phyloP scores from a whole-genome alignment of 139 green algal species.

The Chlorella sp. region DNA sequence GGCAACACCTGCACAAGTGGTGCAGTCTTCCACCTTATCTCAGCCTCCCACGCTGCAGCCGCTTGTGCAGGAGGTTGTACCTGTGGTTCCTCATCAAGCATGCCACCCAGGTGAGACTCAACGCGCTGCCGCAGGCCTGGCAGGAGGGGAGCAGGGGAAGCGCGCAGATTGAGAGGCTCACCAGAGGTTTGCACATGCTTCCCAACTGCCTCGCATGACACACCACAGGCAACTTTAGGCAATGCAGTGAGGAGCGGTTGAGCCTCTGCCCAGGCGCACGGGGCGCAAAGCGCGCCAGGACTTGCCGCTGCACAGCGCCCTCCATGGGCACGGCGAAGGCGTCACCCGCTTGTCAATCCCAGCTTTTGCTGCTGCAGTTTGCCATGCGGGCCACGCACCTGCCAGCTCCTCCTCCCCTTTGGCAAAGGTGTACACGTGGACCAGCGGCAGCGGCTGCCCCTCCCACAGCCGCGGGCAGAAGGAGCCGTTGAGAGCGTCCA shows the following conservation, averaged over 20 bases:
- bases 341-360: neutral
- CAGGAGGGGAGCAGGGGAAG: neutral
- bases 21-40: too few species aligned
- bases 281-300: too few species aligned
- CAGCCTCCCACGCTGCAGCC: too few species aligned
- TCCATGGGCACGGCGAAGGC: too few species aligned
- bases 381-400: conserved; percentile 54
- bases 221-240: too few species aligned
- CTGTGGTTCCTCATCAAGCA: conserved; percentile 48
- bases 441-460: conserved; percentile 69
- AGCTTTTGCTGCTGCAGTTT: neutral
- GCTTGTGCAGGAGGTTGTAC: too few species aligned
- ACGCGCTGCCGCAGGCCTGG: conserved; percentile 65
- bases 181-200: too few species aligned
- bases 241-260: too few species aligned
- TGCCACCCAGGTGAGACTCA: conserved; percentile 74
- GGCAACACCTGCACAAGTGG: too few species aligned
- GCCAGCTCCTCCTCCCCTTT: conserved; percentile 69
- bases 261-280: too few species aligned
- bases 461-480: conserved; percentile 77
- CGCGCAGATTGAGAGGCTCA: too few species aligned
- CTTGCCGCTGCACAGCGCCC: neutral
- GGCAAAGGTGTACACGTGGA: conserved; percentile 96
- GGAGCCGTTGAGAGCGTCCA: conserved; percentile 84
- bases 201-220: too few species aligned